Percentiles rank a stretch among this genome's conserved stretches.
Evolutionary conservation across 352 stramenopile genomes (phyloP).

Genomic region (Thraustochytrium striatum): DNA sequence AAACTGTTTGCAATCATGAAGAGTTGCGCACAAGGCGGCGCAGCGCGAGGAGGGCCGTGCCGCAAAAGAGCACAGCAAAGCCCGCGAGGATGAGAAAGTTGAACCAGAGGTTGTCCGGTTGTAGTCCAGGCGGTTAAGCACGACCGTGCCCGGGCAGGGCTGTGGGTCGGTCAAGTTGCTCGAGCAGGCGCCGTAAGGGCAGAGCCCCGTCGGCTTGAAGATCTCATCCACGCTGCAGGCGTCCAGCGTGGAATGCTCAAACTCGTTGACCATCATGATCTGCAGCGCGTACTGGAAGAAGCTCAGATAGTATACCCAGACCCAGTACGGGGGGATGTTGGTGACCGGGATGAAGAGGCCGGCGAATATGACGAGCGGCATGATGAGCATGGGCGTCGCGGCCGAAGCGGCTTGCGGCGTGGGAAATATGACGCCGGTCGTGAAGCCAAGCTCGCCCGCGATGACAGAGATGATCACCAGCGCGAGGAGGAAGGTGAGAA

Average conservation of each 20-base stretch:
- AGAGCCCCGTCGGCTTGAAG: background rate
- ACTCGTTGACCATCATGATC: slow-evolving; percentile 31
- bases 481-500: slow-evolving; percentile 60
- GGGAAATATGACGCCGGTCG: slow-evolving; percentile 6
- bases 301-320: slow-evolving; percentile 62
- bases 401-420: background rate
- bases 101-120: background rate
- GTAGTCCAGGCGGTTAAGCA: slow-evolving; percentile 5
- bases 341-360: slow-evolving; percentile 54
- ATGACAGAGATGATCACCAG: slow-evolving; percentile 59
- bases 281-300: slow-evolving; percentile 68
- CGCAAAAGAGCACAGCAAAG: background rate
- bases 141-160: background rate
- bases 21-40: background rate
- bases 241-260: background rate
- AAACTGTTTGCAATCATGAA: background rate
- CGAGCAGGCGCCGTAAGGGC: slow-evolving; percentile 23
- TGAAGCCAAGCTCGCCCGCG: background rate
- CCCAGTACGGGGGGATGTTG: slow-evolving; percentile 54
- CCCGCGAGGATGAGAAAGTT: slow-evolving; percentile 19
- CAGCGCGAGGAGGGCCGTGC: background rate
- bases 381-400: slow-evolving; percentile 23
- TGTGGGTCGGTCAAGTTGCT: background rate
- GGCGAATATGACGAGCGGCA: slow-evolving; percentile 64
- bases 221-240: background rate